These are phyloP conservation scores for Claviceps maximensis DNA, from an alignment of 2,329 filamentous ascomycete species.

Conservation along the genomic window DNA sequence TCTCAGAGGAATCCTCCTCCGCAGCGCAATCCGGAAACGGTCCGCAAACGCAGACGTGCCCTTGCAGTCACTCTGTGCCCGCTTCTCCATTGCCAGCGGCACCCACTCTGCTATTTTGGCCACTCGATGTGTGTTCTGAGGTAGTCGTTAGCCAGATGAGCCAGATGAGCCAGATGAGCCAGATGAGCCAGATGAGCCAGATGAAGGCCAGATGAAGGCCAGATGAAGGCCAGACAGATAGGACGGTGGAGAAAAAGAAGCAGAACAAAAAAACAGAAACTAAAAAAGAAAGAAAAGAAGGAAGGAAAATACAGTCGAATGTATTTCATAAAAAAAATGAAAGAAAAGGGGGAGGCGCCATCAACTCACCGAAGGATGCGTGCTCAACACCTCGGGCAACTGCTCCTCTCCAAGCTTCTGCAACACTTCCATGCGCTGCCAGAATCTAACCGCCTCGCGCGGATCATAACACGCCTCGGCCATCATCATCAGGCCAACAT, in stretches of 20 bases:
- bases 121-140: conserved; percentile 46
- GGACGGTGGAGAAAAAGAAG: neutral
- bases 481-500: conserved; percentile 75
- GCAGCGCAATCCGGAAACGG: conserved; percentile 35
- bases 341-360: neutral
- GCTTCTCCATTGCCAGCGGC: conserved; percentile 41
- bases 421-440: conserved; percentile 49
- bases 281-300: neutral
- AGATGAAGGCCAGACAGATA: too few species aligned
- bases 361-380: conserved; percentile 56
- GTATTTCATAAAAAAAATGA: too few species aligned
- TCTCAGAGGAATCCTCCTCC: conserved; percentile 15
- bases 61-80: conserved; percentile 38
- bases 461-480: conserved; percentile 67
- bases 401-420: conserved; percentile 28
- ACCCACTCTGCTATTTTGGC: conserved; percentile 53
- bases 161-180: too few species aligned
- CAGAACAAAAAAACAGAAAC: neutral
- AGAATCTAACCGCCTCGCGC: conserved; percentile 50
- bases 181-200: too few species aligned
- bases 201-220: too few species aligned
- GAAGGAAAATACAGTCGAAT: neutral
- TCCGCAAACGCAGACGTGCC: conserved; percentile 39
- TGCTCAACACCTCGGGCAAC: conserved; percentile 59
- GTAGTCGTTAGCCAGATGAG: neutral